A percentile compares a stretch with the other conserved stretches of the same genome.
These are phyloP conservation scores for Actinidia polygama DNA, from an alignment of 179 eudicot genomes.

Conservation along the genomic window DNA sequence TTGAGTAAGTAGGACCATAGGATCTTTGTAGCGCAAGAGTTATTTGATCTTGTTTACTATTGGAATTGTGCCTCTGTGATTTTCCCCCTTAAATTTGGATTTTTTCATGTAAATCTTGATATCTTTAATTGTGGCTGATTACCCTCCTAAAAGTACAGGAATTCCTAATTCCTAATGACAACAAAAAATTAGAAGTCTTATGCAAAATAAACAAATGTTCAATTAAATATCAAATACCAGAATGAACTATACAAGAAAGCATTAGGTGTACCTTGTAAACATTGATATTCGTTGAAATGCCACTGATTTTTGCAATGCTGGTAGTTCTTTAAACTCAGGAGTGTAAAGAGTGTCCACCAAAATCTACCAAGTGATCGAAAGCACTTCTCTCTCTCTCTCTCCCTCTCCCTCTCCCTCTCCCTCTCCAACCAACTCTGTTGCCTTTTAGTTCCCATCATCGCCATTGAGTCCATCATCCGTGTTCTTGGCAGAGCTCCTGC, in stretches of 20 bases:
- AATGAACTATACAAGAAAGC: neutral
- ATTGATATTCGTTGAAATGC: slow-evolving; percentile 94
- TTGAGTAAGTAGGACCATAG: neutral
- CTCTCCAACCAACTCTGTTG: too few species aligned
- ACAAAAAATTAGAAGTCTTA: neutral
- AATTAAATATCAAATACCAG: neutral
- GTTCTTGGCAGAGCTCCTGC: too few species aligned
- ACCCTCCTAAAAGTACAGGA: slow-evolving; percentile 17
- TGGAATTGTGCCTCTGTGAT: slow-evolving; percentile 74
- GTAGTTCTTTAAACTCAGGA: slow-evolving; percentile 95
- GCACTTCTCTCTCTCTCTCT: slow-evolving; percentile 89
- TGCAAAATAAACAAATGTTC: neutral
- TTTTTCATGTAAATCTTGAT: slow-evolving; percentile 96
- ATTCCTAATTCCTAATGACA: neutral
- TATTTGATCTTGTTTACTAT: slow-evolving; percentile 6
- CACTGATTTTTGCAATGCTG: slow-evolving; percentile 77
- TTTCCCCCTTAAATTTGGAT: slow-evolving; percentile 99
- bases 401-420: too few species aligned
- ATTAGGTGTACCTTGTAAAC: slow-evolving; percentile 67
- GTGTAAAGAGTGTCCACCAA: slow-evolving; percentile 84
- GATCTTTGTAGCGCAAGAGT: neutral
- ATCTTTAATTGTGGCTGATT: slow-evolving; percentile 50
- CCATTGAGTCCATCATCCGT: too few species aligned
- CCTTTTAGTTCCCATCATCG: too few species aligned
- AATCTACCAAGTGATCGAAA: slow-evolving; percentile 88